These are phyloP conservation scores for Thelonectria olida DNA, from an alignment of 2,329 filamentous ascomycete species.

Conservation along the genomic window DNA sequence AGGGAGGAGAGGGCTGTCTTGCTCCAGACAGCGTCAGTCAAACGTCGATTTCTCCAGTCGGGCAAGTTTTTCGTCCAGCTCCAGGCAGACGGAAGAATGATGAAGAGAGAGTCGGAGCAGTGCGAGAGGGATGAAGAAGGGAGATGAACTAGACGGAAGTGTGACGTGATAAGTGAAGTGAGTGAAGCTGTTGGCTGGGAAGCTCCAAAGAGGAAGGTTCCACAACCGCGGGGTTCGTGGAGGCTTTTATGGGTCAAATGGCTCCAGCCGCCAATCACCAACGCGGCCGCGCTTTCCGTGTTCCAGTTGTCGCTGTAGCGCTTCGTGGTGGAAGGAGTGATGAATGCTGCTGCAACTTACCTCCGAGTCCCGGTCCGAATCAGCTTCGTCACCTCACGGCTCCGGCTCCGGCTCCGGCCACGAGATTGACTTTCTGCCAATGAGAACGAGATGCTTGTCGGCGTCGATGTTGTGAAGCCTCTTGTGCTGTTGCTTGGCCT, in stretches of 20 bases:
- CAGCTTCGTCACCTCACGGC: conserved; percentile 20
- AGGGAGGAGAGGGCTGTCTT: conserved; percentile 35
- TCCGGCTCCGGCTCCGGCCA: conserved; percentile 20
- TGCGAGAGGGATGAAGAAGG: not conserved
- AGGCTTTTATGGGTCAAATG: not conserved
- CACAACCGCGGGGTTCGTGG: conserved; percentile 18
- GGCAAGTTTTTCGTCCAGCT: conserved; percentile 26
- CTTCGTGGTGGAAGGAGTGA: not conserved
- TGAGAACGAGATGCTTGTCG: conserved; percentile 12
- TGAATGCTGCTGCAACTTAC: conserved; percentile 32
- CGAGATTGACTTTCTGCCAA: not conserved
- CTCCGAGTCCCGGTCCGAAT: conserved; percentile 37
- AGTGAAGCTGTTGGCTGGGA: conserved; percentile 6
- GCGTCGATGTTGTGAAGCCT: conserved; percentile 19
- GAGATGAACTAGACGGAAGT: not conserved
- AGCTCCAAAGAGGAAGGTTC: conserved; percentile 8
- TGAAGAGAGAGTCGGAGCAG: not conserved
- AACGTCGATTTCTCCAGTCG: not conserved
- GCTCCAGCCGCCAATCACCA: not conserved
- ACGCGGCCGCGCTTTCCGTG: not conserved
- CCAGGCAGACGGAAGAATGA: conserved; percentile 21
- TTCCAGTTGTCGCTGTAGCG: not conserved
- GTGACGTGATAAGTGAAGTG: conserved; percentile 20
- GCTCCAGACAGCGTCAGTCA: conserved; percentile 15
- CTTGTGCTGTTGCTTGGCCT: conserved; percentile 5